These are phyloP conservation scores for Picochlorum sp. DNA, from an alignment of 139 green algal genomes.

Conservation along the genomic window DNA sequence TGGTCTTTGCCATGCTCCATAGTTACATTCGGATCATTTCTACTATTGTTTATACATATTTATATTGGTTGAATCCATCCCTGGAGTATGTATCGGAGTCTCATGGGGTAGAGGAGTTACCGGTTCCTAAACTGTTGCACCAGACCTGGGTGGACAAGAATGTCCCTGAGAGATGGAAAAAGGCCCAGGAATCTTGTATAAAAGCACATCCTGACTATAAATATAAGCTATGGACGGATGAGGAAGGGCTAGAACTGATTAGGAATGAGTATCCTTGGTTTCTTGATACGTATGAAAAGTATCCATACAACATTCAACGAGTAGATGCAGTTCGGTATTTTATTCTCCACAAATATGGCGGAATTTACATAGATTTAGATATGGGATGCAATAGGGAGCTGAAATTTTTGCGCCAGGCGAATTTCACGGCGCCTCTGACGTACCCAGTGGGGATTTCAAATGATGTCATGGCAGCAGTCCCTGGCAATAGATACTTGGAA, in stretches of 20 bases:
- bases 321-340: constrained; percentile 45
- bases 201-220: constrained; percentile 40
- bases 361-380: constrained; percentile 49
- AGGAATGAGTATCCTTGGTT: constrained; percentile 36
- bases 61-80: constrained; percentile 13
- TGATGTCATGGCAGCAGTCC: constrained; percentile 35
- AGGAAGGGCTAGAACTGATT: constrained; percentile 28
- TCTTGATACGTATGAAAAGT: constrained; percentile 33
- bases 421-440: constrained; percentile 41
- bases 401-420: constrained; percentile 31
- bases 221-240: constrained; percentile 46
- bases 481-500: constrained; percentile 20
- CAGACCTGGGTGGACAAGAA: constrained; percentile 42
- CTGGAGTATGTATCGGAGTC: constrained; percentile 4
- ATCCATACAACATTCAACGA: constrained; percentile 43
- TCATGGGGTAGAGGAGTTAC: neutral
- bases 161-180: constrained; percentile 34
- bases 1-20: constrained; percentile 4
- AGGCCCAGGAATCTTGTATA: constrained; percentile 36
- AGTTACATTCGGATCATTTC: constrained; percentile 6
- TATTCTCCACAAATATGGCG: constrained; percentile 37
- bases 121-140: constrained; percentile 45
- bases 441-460: constrained; percentile 45
- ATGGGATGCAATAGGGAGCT: constrained; percentile 34
- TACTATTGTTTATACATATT: constrained; percentile 14